Evolutionary conservation across 352 stramenopile genomes (phyloP).

Genomic region (Globisporangium uncinulatum): DNA sequence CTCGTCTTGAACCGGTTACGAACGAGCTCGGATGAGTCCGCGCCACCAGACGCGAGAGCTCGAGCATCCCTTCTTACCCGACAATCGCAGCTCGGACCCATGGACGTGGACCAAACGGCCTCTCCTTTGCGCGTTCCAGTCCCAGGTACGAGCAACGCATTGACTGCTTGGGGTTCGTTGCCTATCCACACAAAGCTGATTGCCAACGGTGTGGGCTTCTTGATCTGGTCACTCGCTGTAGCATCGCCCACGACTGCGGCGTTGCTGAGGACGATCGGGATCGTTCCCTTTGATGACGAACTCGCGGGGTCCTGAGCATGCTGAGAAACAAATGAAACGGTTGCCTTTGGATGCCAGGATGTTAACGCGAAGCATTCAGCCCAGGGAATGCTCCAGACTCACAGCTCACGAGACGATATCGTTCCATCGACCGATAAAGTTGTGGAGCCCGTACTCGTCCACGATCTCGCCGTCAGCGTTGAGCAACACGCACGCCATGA

Average conservation of each 20-base stretch:
- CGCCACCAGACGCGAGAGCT: not conserved
- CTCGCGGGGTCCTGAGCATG: not conserved
- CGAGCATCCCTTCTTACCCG: conserved; percentile 13
- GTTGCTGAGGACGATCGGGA: conserved; percentile 11
- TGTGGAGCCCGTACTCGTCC: conserved; percentile 1
- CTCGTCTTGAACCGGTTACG: conserved; percentile 16
- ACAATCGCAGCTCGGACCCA: not conserved
- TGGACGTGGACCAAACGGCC: conserved; percentile 9
- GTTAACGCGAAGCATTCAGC: too few species aligned
- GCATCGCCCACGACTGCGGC: conserved; percentile 9
- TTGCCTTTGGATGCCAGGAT: too few species aligned
- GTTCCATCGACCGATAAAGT: conserved; percentile 1
- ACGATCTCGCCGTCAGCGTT: not conserved
- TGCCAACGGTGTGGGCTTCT: not conserved
- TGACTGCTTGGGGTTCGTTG: not conserved
- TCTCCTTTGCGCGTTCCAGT: conserved; percentile 36
- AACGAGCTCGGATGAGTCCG: conserved; percentile 3
- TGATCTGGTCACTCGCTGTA: conserved; percentile 1
- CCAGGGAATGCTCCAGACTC: too few species aligned
- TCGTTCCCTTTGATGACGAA: conserved; percentile 7
- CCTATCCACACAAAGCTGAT: not conserved
- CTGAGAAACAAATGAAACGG: not conserved
- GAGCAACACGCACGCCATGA: conserved; percentile 5
- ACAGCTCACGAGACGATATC: not conserved
- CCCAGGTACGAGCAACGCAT: conserved; percentile 22